phyloP scores from a whole-genome alignment of 306 rosid species.

The Dryas alaskensis region DNA sequence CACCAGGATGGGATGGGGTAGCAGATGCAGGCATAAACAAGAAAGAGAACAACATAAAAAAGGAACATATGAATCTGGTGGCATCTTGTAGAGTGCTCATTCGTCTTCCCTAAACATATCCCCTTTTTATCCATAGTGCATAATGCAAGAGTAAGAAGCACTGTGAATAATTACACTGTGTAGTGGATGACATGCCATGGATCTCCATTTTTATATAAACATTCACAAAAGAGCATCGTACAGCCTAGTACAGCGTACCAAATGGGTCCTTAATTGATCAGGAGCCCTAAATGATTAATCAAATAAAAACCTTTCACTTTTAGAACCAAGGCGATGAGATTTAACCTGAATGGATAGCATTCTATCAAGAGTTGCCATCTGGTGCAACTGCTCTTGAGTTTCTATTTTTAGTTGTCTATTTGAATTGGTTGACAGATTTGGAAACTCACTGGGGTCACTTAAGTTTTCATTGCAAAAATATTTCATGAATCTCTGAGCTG shows the following conservation, averaged over 20 bases:
- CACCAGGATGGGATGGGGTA: neutral
- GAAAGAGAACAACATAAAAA: neutral
- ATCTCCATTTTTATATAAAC: neutral
- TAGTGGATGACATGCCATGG: neutral
- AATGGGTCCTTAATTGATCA: neutral
- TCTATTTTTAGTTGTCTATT: neutral
- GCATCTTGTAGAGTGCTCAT: neutral
- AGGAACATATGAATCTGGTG: conserved; percentile 3
- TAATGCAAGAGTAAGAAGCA: conserved; percentile 1
- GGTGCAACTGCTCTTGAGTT: neutral
- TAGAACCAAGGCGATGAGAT: neutral
- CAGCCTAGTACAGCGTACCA: no score
- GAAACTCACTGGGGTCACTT: neutral
- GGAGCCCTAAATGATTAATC: neutral
- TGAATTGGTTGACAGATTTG: neutral
- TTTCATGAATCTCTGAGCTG: neutral
- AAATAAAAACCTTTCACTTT: neutral
- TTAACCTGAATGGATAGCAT: neutral
- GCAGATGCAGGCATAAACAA: conserved; percentile 1
- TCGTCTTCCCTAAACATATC: neutral
- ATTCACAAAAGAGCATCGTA: neutral
- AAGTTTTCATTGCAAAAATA: neutral
- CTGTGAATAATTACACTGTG: neutral
- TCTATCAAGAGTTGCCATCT: neutral
- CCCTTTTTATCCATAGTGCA: neutral